Conservation (phyloP, 2,329 filamentous ascomycete genomes). For the Diplodia intermedia region DNA sequence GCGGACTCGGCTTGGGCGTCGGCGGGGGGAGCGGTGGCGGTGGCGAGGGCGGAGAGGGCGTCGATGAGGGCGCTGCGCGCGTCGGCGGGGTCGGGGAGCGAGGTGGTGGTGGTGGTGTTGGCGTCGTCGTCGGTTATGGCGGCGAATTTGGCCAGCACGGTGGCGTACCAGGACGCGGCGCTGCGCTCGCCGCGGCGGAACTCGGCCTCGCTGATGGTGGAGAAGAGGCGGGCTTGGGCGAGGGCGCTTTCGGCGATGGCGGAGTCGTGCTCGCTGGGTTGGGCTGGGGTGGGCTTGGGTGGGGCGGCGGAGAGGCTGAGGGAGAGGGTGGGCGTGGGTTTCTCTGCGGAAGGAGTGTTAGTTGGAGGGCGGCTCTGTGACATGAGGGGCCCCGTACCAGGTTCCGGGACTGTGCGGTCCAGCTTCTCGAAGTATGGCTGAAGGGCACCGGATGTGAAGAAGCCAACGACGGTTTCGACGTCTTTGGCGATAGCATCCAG, state of each 20-base stretch:
- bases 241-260: conserved; percentile 65
- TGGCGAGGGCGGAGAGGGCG: conserved; percentile 56
- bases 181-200: conserved; percentile 23
- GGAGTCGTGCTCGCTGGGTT: conserved; percentile 59
- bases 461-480: conserved; percentile 56
- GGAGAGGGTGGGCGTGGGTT: conserved; percentile 45
- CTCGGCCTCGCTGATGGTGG: conserved; percentile 23
- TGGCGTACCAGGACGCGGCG: conserved; percentile 46
- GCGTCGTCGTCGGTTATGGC: conserved; percentile 36
- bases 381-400: conserved; percentile 29
- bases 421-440: conserved; percentile 19
- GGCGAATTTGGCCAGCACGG: conserved; percentile 6
- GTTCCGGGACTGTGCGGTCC: conserved; percentile 35
- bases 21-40: conserved; percentile 57
- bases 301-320: conserved; percentile 33
- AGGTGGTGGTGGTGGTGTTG: conserved; percentile 32
- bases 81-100: conserved; percentile 2
- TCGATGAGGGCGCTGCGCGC: conserved; percentile 53
- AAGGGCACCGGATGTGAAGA: conserved; percentile 11
- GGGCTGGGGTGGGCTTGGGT: conserved; percentile 35
- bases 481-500: conserved; percentile 61
- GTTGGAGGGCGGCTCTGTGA: background rate
- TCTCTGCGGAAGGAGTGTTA: conserved; percentile 40
- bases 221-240: conserved; percentile 56
- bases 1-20: conserved; percentile 54